phyloP scores from a whole-genome alignment of 768 basidiomycete genomes.

The Russula virescens region DNA sequence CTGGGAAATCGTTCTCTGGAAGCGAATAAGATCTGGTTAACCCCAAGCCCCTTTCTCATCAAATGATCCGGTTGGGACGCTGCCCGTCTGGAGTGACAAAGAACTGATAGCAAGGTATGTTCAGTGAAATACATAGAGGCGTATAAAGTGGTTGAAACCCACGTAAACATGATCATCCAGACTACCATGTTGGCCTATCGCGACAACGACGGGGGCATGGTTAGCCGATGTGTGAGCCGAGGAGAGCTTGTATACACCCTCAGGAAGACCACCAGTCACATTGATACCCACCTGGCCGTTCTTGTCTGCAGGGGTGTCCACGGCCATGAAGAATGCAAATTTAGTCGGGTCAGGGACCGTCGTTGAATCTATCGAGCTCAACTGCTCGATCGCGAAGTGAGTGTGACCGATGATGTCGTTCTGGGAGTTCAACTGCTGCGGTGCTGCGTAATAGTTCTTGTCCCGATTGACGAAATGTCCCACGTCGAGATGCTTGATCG shows the following conservation, averaged over 20 bases:
- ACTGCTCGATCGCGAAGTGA: conserved; percentile 49
- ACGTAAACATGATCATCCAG: conserved; percentile 59
- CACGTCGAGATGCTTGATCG: conserved; percentile 35
- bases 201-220: conserved; percentile 53
- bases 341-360: conserved; percentile 41
- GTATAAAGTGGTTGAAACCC: conserved; percentile 26
- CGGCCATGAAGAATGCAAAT: conserved; percentile 64
- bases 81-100: not conserved
- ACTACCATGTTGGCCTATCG: conserved; percentile 55
- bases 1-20: too few relatives aligned
- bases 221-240: conserved; percentile 54
- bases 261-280: conserved; percentile 51
- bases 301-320: conserved; percentile 30
- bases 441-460: conserved; percentile 44
- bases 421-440: conserved; percentile 41
- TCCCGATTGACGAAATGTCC: conserved; percentile 50
- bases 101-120: not conserved
- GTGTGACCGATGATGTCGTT: conserved; percentile 48
- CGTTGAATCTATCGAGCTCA: conserved; percentile 41
- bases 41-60: too few relatives aligned
- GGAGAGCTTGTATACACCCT: conserved; percentile 52
- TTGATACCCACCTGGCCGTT: conserved; percentile 45
- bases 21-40: too few relatives aligned
- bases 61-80: not conserved
- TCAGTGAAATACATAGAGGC: not conserved